Percentiles rank a stretch among this genome's conserved stretches.
Conservation (phyloP, 768 basidiomycete species). For the Suillus luteus region DNA sequence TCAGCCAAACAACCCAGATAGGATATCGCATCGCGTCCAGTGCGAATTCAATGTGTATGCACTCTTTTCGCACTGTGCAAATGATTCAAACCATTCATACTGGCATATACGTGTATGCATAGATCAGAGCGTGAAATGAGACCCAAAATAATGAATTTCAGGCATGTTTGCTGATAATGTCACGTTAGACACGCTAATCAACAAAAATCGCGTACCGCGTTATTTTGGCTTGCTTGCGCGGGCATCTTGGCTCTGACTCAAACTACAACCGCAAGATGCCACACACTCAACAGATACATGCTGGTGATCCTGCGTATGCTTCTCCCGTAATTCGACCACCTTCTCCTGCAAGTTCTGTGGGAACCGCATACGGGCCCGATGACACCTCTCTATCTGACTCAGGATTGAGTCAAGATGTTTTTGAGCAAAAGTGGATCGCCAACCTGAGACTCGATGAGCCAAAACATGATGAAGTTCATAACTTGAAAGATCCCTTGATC, state of each 20-base stretch:
- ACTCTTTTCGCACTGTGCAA: background rate
- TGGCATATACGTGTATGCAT: background rate
- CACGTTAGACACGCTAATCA: conserved; percentile 27
- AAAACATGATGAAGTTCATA: conserved; percentile 40
- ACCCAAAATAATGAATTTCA: background rate
- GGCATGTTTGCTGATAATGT: background rate
- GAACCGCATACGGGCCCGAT: conserved; percentile 48
- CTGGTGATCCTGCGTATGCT: conserved; percentile 42
- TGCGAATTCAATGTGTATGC: background rate
- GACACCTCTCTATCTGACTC: conserved; percentile 44
- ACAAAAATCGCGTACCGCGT: conserved; percentile 36
- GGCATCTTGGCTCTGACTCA: conserved; percentile 6
- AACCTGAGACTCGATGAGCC: conserved; percentile 37
- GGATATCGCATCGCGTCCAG: background rate
- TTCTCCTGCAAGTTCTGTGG: conserved; percentile 49
- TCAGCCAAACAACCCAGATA: conserved; percentile 26
- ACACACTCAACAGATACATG: conserved; percentile 32
- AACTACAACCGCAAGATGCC: conserved; percentile 25
- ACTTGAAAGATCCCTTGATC: conserved; percentile 35
- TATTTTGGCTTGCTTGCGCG: conserved; percentile 15
- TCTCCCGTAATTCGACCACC: conserved; percentile 47
- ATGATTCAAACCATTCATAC: background rate
- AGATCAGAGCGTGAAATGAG: background rate
- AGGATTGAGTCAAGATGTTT: conserved; percentile 39
- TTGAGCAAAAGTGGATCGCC: conserved; percentile 38